Evolutionary conservation across 805 yeast genomes (phyloP).

Genomic region (Groenewaldozyma tartarivorans): DNA sequence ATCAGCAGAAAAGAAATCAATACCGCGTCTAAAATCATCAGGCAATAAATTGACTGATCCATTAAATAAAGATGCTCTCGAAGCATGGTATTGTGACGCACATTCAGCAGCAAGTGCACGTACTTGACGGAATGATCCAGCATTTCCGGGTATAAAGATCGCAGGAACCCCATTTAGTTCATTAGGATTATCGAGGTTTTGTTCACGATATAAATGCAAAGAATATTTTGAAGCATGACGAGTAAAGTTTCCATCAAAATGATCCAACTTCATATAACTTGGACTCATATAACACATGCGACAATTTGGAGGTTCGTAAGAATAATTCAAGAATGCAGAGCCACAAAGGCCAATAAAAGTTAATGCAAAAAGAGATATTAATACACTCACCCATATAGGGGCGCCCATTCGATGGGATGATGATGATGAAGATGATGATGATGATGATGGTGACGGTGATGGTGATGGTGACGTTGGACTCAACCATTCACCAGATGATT

Average conservation of each 20-base stretch:
- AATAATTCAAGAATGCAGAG: slow-evolving; percentile 5
- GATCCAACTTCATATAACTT: slow-evolving; percentile 63
- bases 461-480: background rate
- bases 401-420: background rate
- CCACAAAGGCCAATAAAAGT: slow-evolving; percentile 5
- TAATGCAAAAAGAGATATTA: slow-evolving; percentile 9
- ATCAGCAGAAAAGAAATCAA: slow-evolving; percentile 87
- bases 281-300: slow-evolving; percentile 73
- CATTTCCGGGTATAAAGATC: slow-evolving; percentile 86
- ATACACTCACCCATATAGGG: slow-evolving; percentile 1
- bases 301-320: slow-evolving; percentile 35
- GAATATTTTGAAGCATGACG: slow-evolving; percentile 72
- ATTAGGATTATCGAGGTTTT: slow-evolving; percentile 31
- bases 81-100: slow-evolving; percentile 42
- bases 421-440: background rate
- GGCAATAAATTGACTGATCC: background rate
- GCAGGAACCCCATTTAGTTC: slow-evolving; percentile 72
- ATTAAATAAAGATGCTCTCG: background rate
- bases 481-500: too few species aligned
- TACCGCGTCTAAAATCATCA: slow-evolving; percentile 9
- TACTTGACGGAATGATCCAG: slow-evolving; percentile 80
- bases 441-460: background rate
- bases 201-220: slow-evolving; percentile 74
- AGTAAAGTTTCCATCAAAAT: slow-evolving; percentile 63
- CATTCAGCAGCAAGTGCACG: slow-evolving; percentile 78